phyloP scores from a whole-genome alignment of 148 eudicot genomes.

The Simmondsia chinensis region DNA sequence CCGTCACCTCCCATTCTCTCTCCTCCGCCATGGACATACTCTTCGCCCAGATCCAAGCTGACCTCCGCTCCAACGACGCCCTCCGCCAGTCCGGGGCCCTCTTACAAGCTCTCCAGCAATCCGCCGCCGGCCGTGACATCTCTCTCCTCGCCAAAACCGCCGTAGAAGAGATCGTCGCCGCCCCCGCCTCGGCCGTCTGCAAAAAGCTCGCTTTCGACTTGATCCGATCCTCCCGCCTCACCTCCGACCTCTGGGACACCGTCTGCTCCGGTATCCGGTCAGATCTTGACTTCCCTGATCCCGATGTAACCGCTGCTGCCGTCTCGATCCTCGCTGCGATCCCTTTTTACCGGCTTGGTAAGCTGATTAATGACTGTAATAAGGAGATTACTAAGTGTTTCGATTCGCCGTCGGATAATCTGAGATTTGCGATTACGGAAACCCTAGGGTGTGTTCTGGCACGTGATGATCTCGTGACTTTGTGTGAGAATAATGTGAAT shows the following conservation, averaged over 20 bases:
- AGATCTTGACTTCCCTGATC: slow-evolving; percentile 89
- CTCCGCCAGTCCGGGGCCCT: slow-evolving; percentile 94
- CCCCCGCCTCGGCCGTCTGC: slow-evolving; percentile 89
- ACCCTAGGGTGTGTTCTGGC: slow-evolving; percentile 87
- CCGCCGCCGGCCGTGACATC: slow-evolving; percentile 96
- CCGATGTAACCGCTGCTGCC: slow-evolving; percentile 89
- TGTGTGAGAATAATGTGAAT: slow-evolving; percentile 74
- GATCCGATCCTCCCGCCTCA: slow-evolving; percentile 80
- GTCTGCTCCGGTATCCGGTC: slow-evolving; percentile 50
- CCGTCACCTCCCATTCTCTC: neutral
- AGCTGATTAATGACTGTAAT: slow-evolving; percentile 44
- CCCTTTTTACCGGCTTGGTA: slow-evolving; percentile 61
- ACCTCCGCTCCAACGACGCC: slow-evolving; percentile 93
- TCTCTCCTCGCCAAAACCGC: slow-evolving; percentile 84
- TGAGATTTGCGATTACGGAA: slow-evolving; percentile 75
- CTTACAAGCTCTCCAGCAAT: slow-evolving; percentile 90
- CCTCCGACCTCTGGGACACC: slow-evolving; percentile 77
- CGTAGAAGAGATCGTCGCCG: slow-evolving; percentile 85
- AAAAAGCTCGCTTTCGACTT: slow-evolving; percentile 93
- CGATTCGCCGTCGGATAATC: slow-evolving; percentile 45
- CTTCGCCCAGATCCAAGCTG: slow-evolving; percentile 94
- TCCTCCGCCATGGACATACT: slow-evolving; percentile 65
- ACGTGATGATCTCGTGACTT: slow-evolving; percentile 67
- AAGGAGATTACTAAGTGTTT: slow-evolving; percentile 57
- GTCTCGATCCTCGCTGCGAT: slow-evolving; percentile 78